Evolutionary conservation across 805 yeast genomes (phyloP).

Genomic region (Teunomyces funiuensis): DNA sequence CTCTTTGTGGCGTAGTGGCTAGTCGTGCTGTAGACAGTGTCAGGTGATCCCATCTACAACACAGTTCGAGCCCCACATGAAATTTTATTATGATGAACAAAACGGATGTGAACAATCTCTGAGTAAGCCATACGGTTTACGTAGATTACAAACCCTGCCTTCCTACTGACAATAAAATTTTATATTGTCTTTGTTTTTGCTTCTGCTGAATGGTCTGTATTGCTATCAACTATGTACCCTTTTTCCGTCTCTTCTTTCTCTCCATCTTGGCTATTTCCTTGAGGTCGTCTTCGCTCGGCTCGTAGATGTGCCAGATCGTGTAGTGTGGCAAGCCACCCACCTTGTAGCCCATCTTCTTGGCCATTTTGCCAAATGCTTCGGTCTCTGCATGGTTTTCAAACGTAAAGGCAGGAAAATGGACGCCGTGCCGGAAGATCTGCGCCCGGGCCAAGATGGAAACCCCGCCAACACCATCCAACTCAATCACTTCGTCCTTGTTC

Average conservation of each 20-base stretch:
- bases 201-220: not conserved
- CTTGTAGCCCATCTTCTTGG: slow-evolving; percentile 70
- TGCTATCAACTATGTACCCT: not conserved
- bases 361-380: slow-evolving; percentile 84
- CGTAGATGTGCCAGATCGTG: slow-evolving; percentile 93
- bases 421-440: slow-evolving; percentile 70
- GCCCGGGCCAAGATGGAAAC: slow-evolving; percentile 79
- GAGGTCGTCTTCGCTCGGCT: slow-evolving; percentile 84
- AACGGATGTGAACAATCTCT: slow-evolving; percentile 54
- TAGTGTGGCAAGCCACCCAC: slow-evolving; percentile 92
- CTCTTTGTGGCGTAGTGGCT: slow-evolving; percentile 1
- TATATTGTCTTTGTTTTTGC: not conserved
- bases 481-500: slow-evolving; percentile 60
- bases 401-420: slow-evolving; percentile 83
- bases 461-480: slow-evolving; percentile 85
- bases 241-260: slow-evolving; percentile 51
- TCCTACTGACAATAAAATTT: slow-evolving; percentile 43
- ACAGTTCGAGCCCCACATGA: slow-evolving; percentile 24
- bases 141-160: slow-evolving; percentile 50
- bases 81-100: slow-evolving; percentile 39
- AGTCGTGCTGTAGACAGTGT: not conserved
- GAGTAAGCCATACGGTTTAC: slow-evolving; percentile 42
- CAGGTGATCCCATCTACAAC: slow-evolving; percentile 7
- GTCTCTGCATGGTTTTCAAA: slow-evolving; percentile 86
- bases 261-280: slow-evolving; percentile 67